Percentiles rank a stretch among this genome's conserved stretches.
Evolutionary conservation across 225 moss, liverwort and hornwort genomes (phyloP).

Genomic region (Polytrichum commune): DNA sequence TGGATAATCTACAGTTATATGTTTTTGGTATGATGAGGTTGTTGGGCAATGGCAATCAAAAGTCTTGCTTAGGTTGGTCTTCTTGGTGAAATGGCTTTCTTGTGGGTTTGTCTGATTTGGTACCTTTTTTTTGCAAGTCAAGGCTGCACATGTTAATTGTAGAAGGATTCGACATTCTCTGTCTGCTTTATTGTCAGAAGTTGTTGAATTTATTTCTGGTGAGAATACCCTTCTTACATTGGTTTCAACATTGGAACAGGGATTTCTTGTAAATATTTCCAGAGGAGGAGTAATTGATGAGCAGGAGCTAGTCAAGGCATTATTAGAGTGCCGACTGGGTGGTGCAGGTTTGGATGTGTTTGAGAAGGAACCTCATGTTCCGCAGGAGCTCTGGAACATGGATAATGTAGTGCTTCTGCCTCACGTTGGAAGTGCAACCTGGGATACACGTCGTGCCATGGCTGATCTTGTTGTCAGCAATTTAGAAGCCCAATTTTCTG

Average conservation of each 20-base stretch:
- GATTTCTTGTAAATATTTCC: conserved; percentile 68
- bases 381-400: conserved; percentile 71
- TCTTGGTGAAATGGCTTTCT: no score
- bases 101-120: no score
- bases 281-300: conserved; percentile 70
- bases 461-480: conserved; percentile 58
- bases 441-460: conserved; percentile 66
- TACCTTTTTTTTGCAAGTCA: no score
- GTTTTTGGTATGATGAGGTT: no score
- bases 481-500: conserved; percentile 64
- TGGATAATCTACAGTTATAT: no score
- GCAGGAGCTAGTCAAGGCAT: conserved; percentile 65
- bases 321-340: conserved; percentile 64
- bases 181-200: no score
- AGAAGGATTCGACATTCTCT: no score
- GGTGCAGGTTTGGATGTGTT: conserved; percentile 82
- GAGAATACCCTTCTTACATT: neutral
- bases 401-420: conserved; percentile 73
- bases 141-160: no score
- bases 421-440: conserved; percentile 65
- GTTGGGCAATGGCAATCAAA: no score
- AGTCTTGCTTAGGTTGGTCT: no score
- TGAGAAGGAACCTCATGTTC: conserved; percentile 68
- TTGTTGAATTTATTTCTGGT: no score
- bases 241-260: conserved; percentile 18